Base-by-base conservation (phyloP, 805 yeast genomes). In the Zygotorulaspora chibaensis region DNA sequence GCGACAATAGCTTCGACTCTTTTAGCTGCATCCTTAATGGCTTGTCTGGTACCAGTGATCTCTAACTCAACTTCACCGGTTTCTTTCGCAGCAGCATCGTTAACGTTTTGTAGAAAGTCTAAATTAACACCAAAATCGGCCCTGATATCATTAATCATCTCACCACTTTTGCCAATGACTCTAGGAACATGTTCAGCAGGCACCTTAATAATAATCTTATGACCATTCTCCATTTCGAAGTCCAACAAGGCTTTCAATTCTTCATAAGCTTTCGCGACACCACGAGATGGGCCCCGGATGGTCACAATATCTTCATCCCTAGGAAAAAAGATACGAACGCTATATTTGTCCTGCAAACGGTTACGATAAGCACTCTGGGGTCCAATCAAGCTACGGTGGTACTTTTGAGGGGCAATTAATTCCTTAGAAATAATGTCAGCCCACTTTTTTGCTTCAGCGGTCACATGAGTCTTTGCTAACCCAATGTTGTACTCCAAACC, bases 151-250 rank as follows among this genome's bases (percentile, higher is more conserved):
- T 82, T 85, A 59, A 93, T 84, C 42, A 76, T 77, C 50, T 87
- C 91, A 62, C 98, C 97, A 49, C 75, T 74, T 60, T 85, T 88
- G 58, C 99, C 99, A 63, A 93, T 89, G 47, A 93, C 81, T 61
- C 88, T 76, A 16, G 96, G 76, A 48, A 91, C 76, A n/a, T 88
- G 83, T 50, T 75, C 78, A 35, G 74, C 63, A 31, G 96, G 95
- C 42, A 93, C 83, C 38, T 69, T 62, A 34, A 91, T 63, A n/a
- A 71, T 68, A 53, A 79, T 73, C 47, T 77, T 75, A 68, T 79
- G 79, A 13, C 96, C 91, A 61, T 89, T 87, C 56, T 87, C 96
- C 59, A 77, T 83, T 67, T 90, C 98, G 65, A 84, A 93, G 55
- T 84, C 83, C 55, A 87, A 73, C 51, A 95, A 75, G 46, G 89